A percentile compares a stretch with the other conserved stretches of the same genome.
These are phyloP conservation scores for Chaetothyriales sp. DNA, from an alignment of 2,329 filamentous ascomycete genomes.

Conservation along the genomic window DNA sequence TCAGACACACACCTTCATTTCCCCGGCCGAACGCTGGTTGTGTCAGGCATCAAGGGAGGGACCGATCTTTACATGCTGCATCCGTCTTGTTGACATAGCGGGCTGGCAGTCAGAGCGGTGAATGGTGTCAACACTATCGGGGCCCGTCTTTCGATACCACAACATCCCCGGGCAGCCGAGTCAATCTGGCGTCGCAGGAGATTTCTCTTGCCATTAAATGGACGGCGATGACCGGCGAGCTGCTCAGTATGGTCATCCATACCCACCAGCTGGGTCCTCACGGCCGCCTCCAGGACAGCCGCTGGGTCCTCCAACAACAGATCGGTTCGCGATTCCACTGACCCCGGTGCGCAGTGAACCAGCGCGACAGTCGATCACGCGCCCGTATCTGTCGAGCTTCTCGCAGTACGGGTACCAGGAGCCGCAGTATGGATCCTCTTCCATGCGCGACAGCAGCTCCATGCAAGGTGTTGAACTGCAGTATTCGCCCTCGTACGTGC, in stretches of 20 bases:
- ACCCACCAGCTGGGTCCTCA: constrained; percentile 37
- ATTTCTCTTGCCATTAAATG: constrained; percentile 40
- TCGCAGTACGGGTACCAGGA: constrained; percentile 43
- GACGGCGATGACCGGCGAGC: constrained; percentile 60
- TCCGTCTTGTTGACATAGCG: background rate
- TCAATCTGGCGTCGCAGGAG: constrained; percentile 14
- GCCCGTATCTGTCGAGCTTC: constrained; percentile 26
- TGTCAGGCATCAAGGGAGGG: background rate
- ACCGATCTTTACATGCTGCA: background rate
- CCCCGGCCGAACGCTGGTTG: background rate
- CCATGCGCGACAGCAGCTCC: constrained; percentile 36
- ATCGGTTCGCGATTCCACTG: constrained; percentile 34
- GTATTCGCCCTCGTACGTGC: constrained; percentile 54
- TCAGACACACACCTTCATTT: background rate
- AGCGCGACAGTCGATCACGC: constrained; percentile 24
- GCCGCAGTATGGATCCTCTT: constrained; percentile 38
- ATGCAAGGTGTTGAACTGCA: constrained; percentile 42
- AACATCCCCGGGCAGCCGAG: background rate
- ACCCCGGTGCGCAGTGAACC: constrained; percentile 25
- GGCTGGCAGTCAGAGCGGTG: background rate
- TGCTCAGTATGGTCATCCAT: constrained; percentile 61
- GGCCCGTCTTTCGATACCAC: background rate
- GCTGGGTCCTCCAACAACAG: constrained; percentile 30
- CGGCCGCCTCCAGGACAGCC: constrained; percentile 19
- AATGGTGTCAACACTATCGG: background rate